phyloP scores from a whole-genome alignment of 2,329 filamentous ascomycete species.

The Aspergillus floridensis region DNA sequence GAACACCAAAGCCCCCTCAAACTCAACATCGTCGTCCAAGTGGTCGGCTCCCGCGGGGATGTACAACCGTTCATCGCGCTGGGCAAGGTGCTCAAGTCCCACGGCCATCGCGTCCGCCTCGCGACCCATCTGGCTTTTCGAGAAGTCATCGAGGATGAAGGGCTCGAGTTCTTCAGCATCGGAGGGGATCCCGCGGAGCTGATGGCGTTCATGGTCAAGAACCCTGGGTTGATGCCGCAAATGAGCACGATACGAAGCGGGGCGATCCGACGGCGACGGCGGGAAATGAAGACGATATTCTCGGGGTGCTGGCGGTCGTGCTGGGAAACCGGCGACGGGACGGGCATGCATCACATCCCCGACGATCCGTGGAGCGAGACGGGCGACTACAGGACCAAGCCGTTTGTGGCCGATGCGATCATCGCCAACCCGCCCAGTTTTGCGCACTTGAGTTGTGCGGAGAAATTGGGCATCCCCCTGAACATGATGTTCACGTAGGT shows the following conservation, averaged over 20 bases:
- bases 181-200: slow-evolving; percentile 73
- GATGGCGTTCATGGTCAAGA: slow-evolving; percentile 91
- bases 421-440: slow-evolving; percentile 81
- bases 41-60: slow-evolving; percentile 71
- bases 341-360: slow-evolving; percentile 51
- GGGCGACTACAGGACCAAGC: slow-evolving; percentile 48
- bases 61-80: slow-evolving; percentile 74
- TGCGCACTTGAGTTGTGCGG: slow-evolving; percentile 75
- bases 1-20: slow-evolving; percentile 12
- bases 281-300: slow-evolving; percentile 75
- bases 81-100: slow-evolving; percentile 63
- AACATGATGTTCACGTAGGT: slow-evolving; percentile 86
- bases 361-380: slow-evolving; percentile 42
- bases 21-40: slow-evolving; percentile 68
- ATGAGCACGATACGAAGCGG: slow-evolving; percentile 73
- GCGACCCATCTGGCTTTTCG: slow-evolving; percentile 71
- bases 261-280: slow-evolving; percentile 71
- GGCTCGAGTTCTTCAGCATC: slow-evolving; percentile 72
- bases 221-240: slow-evolving; percentile 80
- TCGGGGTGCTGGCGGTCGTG: slow-evolving; percentile 84
- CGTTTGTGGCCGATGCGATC: slow-evolving; percentile 85
- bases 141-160: slow-evolving; percentile 66
- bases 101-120: slow-evolving; percentile 69
- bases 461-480: slow-evolving; percentile 71
- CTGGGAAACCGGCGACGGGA: slow-evolving; percentile 72